These are phyloP conservation scores for Lactifluus subvellereus DNA, from an alignment of 768 basidiomycete genomes.

Conservation along the genomic window DNA sequence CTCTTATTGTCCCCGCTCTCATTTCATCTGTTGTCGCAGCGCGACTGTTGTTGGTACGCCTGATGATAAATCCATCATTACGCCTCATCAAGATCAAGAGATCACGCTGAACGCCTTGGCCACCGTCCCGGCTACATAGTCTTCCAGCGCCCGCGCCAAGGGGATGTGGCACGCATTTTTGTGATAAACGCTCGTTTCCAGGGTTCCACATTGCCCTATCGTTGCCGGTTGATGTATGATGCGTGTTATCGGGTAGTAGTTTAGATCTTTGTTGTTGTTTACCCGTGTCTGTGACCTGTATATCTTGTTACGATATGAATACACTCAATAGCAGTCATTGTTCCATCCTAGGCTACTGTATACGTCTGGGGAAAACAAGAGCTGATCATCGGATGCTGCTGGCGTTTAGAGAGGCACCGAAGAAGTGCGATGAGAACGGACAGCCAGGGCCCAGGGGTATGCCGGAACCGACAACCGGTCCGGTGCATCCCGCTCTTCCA, in stretches of 20 bases:
- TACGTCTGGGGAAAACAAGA: neutral
- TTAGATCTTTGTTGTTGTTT: neutral
- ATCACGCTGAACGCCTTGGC: neutral
- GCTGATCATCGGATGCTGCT: neutral
- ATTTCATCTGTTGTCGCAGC: neutral
- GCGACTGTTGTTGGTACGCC: conserved; percentile 15
- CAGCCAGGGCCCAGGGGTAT: too few relatives aligned
- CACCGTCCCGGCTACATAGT: neutral
- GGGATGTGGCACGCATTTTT: neutral
- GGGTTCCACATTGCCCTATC: neutral
- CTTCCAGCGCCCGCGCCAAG: neutral
- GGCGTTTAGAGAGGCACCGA: neutral
- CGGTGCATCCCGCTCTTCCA: too few relatives aligned
- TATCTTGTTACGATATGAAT: neutral
- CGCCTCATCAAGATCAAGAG: neutral
- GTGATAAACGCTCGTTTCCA: neutral
- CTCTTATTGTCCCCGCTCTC: neutral
- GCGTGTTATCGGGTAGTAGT: neutral
- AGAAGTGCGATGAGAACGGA: neutral
- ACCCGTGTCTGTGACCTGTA: neutral
- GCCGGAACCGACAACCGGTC: too few relatives aligned
- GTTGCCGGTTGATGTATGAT: neutral
- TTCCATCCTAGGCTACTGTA: neutral
- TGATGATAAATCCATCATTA: conserved; percentile 5
- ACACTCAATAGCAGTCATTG: neutral